Evolutionary conservation across 495 filamentous ascomycete genomes (phyloP).

Genomic region (Xylaria grammica): DNA sequence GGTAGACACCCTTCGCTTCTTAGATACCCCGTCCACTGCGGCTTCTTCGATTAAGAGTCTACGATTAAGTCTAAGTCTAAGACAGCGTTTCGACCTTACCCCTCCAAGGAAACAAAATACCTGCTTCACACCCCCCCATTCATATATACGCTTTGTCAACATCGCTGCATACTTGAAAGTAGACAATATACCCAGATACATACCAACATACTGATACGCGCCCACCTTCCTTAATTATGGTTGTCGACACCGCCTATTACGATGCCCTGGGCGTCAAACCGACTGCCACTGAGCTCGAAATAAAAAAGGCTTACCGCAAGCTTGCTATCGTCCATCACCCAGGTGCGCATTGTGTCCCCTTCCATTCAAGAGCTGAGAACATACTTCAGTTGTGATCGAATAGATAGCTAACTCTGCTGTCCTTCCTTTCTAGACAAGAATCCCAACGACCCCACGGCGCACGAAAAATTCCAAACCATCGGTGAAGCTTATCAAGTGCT

Average conservation of each 20-base stretch:
- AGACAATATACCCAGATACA: neutral
- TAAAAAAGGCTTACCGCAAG: conserved; percentile 99
- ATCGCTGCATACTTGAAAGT: too few relatives aligned
- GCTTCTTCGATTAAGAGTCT: neutral
- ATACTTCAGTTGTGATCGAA: neutral
- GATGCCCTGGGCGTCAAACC: conserved; percentile 88
- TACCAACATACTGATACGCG: neutral
- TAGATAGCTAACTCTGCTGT: conserved; percentile 14
- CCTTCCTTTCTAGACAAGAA: conserved; percentile 79
- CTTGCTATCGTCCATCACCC: conserved; percentile 80
- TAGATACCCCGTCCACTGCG: neutral
- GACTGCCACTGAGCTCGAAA: conserved; percentile 90
- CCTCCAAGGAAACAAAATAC: conserved; percentile 3
- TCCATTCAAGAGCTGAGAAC: neutral
- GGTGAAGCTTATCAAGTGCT: conserved; percentile 98
- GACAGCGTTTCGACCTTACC: neutral
- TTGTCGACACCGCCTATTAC: conserved; percentile 87
- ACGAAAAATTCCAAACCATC: conserved; percentile 91
- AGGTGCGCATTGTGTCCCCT: conserved; percentile 40
- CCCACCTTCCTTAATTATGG: conserved; percentile 57
- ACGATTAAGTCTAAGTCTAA: too few relatives aligned
- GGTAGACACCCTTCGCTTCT: conserved; percentile 1
- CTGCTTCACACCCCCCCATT: neutral
- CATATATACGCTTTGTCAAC: neutral
- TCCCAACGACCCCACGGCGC: conserved; percentile 92